A percentile compares a stretch with the other conserved stretches of the same genome.
Evolutionary conservation across 768 basidiomycete species (phyloP).

Genomic region (Lactarius indigo): DNA sequence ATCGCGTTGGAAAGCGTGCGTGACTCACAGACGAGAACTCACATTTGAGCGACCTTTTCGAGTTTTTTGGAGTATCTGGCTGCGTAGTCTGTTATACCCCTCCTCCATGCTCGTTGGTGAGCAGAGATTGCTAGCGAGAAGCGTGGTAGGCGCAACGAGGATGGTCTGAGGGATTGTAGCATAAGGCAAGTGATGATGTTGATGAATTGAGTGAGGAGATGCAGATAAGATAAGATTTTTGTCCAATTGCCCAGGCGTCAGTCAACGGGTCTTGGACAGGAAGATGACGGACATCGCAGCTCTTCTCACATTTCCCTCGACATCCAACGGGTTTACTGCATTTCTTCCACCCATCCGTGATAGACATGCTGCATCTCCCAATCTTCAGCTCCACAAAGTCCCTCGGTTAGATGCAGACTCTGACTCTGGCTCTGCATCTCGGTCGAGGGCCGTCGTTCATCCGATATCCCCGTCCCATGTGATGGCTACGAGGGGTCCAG

Average conservation of each 20-base stretch:
- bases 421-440: constrained; percentile 64
- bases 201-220: no score
- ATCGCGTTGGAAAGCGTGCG: constrained; percentile 14
- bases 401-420: constrained; percentile 62
- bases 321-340: constrained; percentile 48
- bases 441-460: constrained; percentile 35
- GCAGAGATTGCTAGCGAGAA: background rate
- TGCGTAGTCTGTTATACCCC: constrained; percentile 32
- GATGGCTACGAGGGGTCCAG: constrained; percentile 34
- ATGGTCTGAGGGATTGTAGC: constrained; percentile 5
- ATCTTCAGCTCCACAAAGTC: constrained; percentile 63
- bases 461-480: constrained; percentile 26
- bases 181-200: background rate
- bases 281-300: constrained; percentile 21
- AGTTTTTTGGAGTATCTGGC: constrained; percentile 70
- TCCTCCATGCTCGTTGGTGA: constrained; percentile 2
- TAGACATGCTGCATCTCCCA: constrained; percentile 38
- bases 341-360: constrained; percentile 39
- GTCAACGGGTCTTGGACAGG: background rate
- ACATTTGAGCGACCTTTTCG: constrained; percentile 60
- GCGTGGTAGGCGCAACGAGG: background rate
- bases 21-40: constrained; percentile 32
- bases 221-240: constrained; percentile 17
- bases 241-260: background rate
- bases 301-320: constrained; percentile 30